Evolutionary conservation across 352 stramenopile species (phyloP).

Genomic region (Phytophthora megakarya): DNA sequence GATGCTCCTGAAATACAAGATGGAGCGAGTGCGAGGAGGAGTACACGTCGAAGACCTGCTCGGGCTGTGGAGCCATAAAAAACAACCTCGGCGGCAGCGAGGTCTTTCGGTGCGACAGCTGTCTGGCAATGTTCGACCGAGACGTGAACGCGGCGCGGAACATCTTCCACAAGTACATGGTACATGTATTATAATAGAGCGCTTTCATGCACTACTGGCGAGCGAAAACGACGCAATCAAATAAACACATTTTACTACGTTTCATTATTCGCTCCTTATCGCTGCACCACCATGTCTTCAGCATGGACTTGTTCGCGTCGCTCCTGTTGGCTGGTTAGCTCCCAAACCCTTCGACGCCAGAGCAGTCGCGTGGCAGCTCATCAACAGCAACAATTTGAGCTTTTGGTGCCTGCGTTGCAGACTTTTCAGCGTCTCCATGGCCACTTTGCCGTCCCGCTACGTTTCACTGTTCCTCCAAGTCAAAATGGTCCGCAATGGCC

Average conservation of each 20-base stretch:
- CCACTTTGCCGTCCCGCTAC: conserved; percentile 41
- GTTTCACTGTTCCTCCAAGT: conserved; percentile 34
- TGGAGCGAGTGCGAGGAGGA: too few species aligned
- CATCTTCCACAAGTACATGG: too few species aligned
- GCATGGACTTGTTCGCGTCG: neutral
- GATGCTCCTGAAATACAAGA: too few species aligned
- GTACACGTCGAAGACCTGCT: too few species aligned
- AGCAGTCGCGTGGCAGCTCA: conserved; percentile 14
- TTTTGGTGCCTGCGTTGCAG: conserved; percentile 34
- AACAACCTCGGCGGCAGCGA: too few species aligned
- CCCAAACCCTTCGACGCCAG: conserved; percentile 1
- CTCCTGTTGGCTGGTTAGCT: neutral
- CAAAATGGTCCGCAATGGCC: conserved; percentile 17
- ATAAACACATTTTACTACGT: conserved; percentile 3
- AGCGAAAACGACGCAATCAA: conserved; percentile 26
- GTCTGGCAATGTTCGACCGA: too few species aligned
- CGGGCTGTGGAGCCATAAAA: too few species aligned
- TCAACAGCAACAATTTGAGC: conserved; percentile 34
- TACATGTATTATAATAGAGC: too few species aligned
- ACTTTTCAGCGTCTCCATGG: conserved; percentile 34
- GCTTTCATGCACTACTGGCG: too few species aligned
- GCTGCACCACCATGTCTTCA: neutral
- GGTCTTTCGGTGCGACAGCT: too few species aligned
- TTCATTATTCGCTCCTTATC: neutral
- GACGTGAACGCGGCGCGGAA: too few species aligned